Evolutionary conservation across 208 protist genomes (phyloP).

Genomic region (Spironucleus salmonicida): DNA sequence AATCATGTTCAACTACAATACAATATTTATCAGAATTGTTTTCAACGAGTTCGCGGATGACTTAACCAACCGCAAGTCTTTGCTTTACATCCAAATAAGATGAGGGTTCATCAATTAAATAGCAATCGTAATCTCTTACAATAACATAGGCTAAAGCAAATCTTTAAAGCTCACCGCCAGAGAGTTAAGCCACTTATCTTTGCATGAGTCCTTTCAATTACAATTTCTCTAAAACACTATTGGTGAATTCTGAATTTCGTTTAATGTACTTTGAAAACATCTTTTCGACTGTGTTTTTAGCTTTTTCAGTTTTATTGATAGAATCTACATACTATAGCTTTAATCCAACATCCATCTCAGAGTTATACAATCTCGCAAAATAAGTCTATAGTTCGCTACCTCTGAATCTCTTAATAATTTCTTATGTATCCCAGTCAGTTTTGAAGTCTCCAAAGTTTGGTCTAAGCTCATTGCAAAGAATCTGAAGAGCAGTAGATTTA

Average conservation of each 20-base stretch:
- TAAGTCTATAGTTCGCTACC: conserved; percentile 97
- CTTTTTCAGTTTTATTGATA: conserved; percentile 67
- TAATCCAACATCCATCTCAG: conserved; percentile 83
- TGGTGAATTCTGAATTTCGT: conserved; percentile 62
- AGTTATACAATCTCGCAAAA: conserved; percentile 85
- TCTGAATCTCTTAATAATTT: conserved; percentile 93
- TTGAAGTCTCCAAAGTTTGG: conserved; percentile 86
- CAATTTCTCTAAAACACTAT: conserved; percentile 60
- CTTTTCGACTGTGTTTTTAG: conserved; percentile 72
- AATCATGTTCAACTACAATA: conserved; percentile 98
- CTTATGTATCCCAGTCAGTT: conserved; percentile 80
- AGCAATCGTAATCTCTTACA: conserved; percentile 63
- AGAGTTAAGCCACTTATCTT: conserved; percentile 77
- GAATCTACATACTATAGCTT: conserved; percentile 99
- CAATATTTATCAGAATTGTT: conserved; percentile 59
- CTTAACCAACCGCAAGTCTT: conserved; percentile 79
- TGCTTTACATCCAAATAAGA: conserved; percentile 98
- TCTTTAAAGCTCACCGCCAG: conserved; percentile 97
- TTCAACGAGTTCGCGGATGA: conserved; percentile 76
- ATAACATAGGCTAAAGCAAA: conserved; percentile 87
- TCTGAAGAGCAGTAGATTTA: conserved; percentile 97
- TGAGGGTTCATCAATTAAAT: conserved; percentile 99
- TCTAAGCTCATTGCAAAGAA: conserved; percentile 88
- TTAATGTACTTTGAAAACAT: conserved; percentile 55
- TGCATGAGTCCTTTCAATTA: conserved; percentile 75